Base-by-base conservation (phyloP, 768 basidiomycete species). In the Gloeostereum incarnatum region DNA sequence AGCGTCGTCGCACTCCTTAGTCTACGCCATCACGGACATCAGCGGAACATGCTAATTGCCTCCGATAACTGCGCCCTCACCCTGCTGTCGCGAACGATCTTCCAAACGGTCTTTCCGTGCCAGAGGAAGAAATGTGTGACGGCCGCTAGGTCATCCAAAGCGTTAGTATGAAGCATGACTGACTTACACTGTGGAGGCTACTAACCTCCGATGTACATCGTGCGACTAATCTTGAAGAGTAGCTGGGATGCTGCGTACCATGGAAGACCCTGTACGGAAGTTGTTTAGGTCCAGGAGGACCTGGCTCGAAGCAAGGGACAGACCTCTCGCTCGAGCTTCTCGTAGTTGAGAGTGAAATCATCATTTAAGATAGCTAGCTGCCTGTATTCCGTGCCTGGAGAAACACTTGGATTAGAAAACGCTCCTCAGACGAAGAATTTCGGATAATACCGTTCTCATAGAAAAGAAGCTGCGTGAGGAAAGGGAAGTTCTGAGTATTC, bases 301-400 rank as follows among this genome's bases (percentile, higher is more conserved):
- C 8, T 8, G 26, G 14, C 14, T 8, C 26, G 26, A n/a, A n/a
- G 26, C 9, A 29, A 29, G 14, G 2, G 16, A 39, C 32, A 25
- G 38, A 57, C 59, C 38, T 62, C 53, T 20, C 48, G 30, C 1
- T 59, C 71, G 6, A 71, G 61, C 32, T 68, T 64, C 13, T 65
- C 58, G 3, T 59, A 52, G 43, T 75, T 69, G 16, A 75, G 57
- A 7, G 62, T 62, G 38, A 68, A 69, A 48, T 73, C 62, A 17
- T 56, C 49, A 38, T 70, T 65, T 30, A 78, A 58, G 41, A 77
- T 75, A 26, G 61, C 27, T 11, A 61, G 53, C 47, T 77, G 75
- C 38, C 75, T 52, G 47, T 75, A 77, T 36, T 63, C 33, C 1
- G 69, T 69, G 1, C 70, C 72, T 55, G 10, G 10, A 16, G 18